Percentiles rank a stretch among this genome's conserved stretches.
These are phyloP conservation scores for Nakazawaea sp. DNA, from an alignment of 805 yeast genomes.

Conservation along the genomic window DNA sequence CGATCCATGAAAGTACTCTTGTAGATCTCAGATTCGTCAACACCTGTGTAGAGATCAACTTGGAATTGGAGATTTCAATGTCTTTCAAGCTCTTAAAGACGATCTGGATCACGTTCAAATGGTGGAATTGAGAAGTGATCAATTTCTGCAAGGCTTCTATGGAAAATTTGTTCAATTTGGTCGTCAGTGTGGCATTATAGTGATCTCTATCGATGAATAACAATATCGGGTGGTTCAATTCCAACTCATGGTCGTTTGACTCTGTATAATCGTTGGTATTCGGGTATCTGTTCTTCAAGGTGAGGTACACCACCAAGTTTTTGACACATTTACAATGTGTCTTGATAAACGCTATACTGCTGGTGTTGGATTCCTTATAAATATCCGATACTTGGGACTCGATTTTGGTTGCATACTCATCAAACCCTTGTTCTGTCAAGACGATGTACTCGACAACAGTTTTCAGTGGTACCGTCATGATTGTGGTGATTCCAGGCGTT, in stretches of 20 bases:
- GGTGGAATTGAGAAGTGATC: conserved; percentile 3
- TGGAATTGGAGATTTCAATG: neutral
- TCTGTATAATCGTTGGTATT: conserved; percentile 2
- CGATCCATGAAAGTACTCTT: conserved; percentile 36
- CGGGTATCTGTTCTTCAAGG: conserved; percentile 10
- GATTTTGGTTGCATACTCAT: neutral
- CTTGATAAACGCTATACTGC: neutral
- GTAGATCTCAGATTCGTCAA: conserved; percentile 22
- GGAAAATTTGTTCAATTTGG: neutral
- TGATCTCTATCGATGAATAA: conserved; percentile 1
- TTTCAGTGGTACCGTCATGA: too few relatives aligned
- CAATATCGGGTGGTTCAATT: conserved; percentile 10
- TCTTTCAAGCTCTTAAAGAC: neutral
- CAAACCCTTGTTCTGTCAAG: neutral
- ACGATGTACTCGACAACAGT: conserved; percentile 7
- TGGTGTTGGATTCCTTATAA: neutral
- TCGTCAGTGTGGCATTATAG: neutral
- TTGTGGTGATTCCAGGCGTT: too few relatives aligned
- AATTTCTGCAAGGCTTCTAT: neutral
- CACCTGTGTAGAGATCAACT: neutral
- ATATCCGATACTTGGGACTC: neutral
- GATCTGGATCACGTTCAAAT: conserved; percentile 2
- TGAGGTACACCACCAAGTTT: conserved; percentile 4
- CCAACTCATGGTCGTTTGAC: neutral
- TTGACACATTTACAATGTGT: neutral